Conservation (phyloP, 345 rosid genomes). For the Acer saccharum region DNA sequence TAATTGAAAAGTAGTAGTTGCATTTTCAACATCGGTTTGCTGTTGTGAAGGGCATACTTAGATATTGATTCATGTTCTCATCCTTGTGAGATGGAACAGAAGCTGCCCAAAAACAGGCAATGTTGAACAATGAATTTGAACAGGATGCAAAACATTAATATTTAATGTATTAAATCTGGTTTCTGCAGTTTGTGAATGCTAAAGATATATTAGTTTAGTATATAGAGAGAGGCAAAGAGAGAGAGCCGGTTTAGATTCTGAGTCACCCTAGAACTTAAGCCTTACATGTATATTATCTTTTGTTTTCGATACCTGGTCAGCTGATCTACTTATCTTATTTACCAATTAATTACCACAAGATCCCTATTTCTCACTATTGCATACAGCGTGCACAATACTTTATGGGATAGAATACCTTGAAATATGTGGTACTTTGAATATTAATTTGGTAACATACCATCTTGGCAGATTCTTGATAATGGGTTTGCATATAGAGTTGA, state of each 20-base stretch:
- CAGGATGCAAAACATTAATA: neutral
- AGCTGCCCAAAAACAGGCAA: neutral
- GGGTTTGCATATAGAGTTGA: conserved; percentile 79
- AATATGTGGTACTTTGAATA: neutral
- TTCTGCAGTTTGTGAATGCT: neutral
- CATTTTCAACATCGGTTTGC: neutral
- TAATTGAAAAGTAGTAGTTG: neutral
- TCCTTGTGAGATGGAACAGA: neutral
- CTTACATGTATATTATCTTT: neutral
- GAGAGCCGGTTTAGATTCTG: neutral
- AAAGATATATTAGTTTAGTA: neutral
- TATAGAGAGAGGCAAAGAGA: neutral
- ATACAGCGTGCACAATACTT: neutral
- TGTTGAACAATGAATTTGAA: neutral
- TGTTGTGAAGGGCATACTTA: neutral
- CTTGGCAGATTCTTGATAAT: conserved; percentile 78
- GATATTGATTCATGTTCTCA: neutral
- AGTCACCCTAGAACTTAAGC: neutral
- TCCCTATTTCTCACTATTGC: neutral
- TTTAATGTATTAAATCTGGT: too few species aligned
- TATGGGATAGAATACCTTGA: neutral
- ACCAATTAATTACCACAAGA: neutral
- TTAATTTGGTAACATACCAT: conserved; percentile 15
- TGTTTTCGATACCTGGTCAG: neutral
- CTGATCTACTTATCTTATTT: neutral